These are phyloP conservation scores for Grosmannia serpens DNA, from an alignment of 2,329 filamentous ascomycete species.

Conservation along the genomic window DNA sequence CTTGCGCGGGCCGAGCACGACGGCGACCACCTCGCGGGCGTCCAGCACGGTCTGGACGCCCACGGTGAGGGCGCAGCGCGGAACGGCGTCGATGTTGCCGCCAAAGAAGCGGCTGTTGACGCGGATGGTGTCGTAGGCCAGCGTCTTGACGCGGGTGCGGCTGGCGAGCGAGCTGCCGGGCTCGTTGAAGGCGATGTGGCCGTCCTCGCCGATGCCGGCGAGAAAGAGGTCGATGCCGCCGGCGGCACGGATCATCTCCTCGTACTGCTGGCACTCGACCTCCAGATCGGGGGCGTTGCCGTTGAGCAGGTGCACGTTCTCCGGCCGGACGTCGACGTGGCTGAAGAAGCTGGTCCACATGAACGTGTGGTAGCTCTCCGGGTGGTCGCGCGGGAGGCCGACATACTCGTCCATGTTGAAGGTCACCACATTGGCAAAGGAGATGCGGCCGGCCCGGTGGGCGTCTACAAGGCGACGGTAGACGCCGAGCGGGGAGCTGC, in stretches of 20 bases:
- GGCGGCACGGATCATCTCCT: slow-evolving; percentile 53
- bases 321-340: slow-evolving; percentile 57
- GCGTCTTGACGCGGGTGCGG: slow-evolving; percentile 63
- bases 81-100: slow-evolving; percentile 52
- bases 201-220: slow-evolving; percentile 65
- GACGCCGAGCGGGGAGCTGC: slow-evolving; percentile 57
- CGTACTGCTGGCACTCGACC: slow-evolving; percentile 61
- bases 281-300: slow-evolving; percentile 59
- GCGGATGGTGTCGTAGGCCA: slow-evolving; percentile 66
- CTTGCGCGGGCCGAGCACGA: slow-evolving; percentile 64
- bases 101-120: slow-evolving; percentile 66
- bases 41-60: slow-evolving; percentile 45
- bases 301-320: slow-evolving; percentile 61
- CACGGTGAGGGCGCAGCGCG: slow-evolving; percentile 61
- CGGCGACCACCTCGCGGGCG: slow-evolving; percentile 61
- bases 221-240: slow-evolving; percentile 71
- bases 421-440: slow-evolving; percentile 57
- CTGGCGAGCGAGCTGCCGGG: slow-evolving; percentile 60
- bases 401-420: slow-evolving; percentile 66
- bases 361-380: slow-evolving; percentile 69
- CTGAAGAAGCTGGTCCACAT: slow-evolving; percentile 78
- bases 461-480: slow-evolving; percentile 56
- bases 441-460: slow-evolving; percentile 42
- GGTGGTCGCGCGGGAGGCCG: slow-evolving; percentile 59
- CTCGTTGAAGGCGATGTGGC: slow-evolving; percentile 75